Evolutionary conservation across 345 rosid genomes (phyloP).

Genomic region (Clarkia xantiana): DNA sequence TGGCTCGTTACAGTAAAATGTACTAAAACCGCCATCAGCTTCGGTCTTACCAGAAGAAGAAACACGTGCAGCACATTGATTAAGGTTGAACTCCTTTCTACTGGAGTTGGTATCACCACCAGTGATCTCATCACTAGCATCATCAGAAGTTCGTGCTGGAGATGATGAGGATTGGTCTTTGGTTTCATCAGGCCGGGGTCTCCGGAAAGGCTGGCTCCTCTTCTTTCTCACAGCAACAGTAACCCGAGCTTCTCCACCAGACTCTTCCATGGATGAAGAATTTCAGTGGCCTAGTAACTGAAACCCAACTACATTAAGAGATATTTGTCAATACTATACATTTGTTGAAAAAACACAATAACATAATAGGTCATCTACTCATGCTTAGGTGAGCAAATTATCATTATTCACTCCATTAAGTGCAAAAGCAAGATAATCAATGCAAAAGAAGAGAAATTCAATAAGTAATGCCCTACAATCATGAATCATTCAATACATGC

Average conservation of each 20-base stretch:
- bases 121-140: constrained; percentile 40
- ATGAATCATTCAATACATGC: too few species aligned
- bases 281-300: constrained; percentile 2
- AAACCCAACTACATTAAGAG: neutral
- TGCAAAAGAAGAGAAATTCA: too few species aligned
- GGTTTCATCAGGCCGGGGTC: constrained; percentile 39
- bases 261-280: constrained; percentile 36
- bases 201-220: constrained; percentile 50
- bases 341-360: neutral
- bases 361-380: neutral
- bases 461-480: too few species aligned
- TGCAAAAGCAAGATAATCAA: too few species aligned
- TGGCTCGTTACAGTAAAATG: constrained; percentile 21
- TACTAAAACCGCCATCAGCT: constrained; percentile 21
- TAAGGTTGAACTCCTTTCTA: constrained; percentile 61
- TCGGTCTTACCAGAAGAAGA: constrained; percentile 24
- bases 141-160: constrained; percentile 29
- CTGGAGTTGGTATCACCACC: constrained; percentile 34
- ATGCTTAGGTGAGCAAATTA: too few species aligned
- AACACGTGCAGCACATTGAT: constrained; percentile 31
- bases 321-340: neutral
- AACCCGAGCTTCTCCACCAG: constrained; percentile 14
- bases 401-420: too few species aligned
- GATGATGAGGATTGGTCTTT: constrained; percentile 23
- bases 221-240: constrained; percentile 50